Percentiles rank a stretch among this genome's conserved stretches.
Conservation (phyloP, 1,284 basidiomycete genomes). For the Heterobasidion annosum region DNA sequence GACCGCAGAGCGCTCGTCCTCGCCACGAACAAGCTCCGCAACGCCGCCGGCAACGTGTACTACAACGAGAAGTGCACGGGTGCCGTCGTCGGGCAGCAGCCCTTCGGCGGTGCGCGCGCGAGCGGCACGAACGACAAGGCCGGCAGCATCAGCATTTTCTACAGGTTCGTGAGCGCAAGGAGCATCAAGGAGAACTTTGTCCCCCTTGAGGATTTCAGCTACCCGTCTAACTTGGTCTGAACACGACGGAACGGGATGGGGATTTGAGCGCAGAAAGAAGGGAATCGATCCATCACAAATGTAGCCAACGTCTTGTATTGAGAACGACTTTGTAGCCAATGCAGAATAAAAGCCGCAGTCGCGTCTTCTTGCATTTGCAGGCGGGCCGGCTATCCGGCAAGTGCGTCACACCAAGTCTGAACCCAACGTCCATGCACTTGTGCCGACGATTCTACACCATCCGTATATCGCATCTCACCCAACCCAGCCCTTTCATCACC, state of each 20-base stretch:
- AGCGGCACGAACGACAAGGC: constrained; percentile 99
- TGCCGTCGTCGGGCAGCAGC: constrained; percentile 93
- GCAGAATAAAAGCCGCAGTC: too few species aligned
- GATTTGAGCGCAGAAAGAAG: not conserved
- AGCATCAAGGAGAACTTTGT: constrained; percentile 97
- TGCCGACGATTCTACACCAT: not conserved
- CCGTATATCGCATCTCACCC: too few species aligned
- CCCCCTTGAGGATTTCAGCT: constrained; percentile 65
- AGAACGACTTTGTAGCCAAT: not conserved
- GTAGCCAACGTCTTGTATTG: not conserved
- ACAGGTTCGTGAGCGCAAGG: constrained; percentile 81
- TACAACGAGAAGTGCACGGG: constrained; percentile 97
- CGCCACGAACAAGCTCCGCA: constrained; percentile 74
- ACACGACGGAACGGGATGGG: too few species aligned
- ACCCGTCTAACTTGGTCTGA: constrained; percentile 81
- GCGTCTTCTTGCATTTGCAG: too few species aligned
- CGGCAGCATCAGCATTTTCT: constrained; percentile 86
- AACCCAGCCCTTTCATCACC: not conserved
- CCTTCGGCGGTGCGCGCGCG: constrained; percentile 90
- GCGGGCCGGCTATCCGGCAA: too few species aligned
- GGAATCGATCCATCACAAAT: not conserved
- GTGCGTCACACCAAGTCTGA: not conserved
- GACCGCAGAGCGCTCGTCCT: constrained; percentile 72
- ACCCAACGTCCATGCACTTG: not conserved
- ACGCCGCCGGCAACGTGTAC: constrained; percentile 88